A percentile compares a stretch with the other conserved stretches of the same genome.
These are phyloP conservation scores for Yamadazyma oceani DNA, from an alignment of 1,139 yeast genomes.

Conservation along the genomic window DNA sequence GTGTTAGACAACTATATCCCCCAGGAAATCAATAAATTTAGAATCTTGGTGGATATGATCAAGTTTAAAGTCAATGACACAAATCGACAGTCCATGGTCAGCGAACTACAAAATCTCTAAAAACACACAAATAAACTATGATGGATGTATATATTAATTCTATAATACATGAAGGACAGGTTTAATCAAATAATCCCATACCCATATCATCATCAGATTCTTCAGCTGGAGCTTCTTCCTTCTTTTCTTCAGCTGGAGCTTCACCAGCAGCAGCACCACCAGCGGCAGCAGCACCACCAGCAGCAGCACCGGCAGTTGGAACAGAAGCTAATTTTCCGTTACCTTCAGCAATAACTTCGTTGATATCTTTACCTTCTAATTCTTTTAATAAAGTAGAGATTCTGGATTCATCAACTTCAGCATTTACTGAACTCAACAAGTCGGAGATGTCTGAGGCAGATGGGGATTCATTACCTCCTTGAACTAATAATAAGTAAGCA, in stretches of 20 bases:
- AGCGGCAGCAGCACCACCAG: conserved; percentile 51
- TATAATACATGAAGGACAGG: conserved; percentile 1
- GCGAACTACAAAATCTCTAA: conserved; percentile 2
- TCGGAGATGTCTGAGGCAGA: conserved; percentile 70
- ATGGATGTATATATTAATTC: background rate
- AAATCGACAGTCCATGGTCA: conserved; percentile 9
- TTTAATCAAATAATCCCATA: conserved; percentile 85
- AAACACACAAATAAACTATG: conserved; percentile 1
- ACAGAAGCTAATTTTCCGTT: conserved; percentile 78
- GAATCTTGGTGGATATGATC: conserved; percentile 29
- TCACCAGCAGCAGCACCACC: conserved; percentile 42
- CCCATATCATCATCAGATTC: conserved; percentile 79
- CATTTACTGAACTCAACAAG: conserved; percentile 74
- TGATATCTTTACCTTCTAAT: conserved; percentile 75
- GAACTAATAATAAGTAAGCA: conserved; percentile 84
- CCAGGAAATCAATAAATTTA: conserved; percentile 30
- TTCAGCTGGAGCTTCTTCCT: conserved; percentile 38
- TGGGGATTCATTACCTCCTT: conserved; percentile 82
- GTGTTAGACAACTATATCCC: background rate
- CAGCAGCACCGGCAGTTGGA: conserved; percentile 83
- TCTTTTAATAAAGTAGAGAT: conserved; percentile 64
- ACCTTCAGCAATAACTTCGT: conserved; percentile 79
- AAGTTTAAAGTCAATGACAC: conserved; percentile 14
- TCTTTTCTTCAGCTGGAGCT: conserved; percentile 40
- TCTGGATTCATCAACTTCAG: conserved; percentile 76